phyloP scores from a whole-genome alignment of 352 stramenopile species.

The Chrysophaeum taylorii region DNA sequence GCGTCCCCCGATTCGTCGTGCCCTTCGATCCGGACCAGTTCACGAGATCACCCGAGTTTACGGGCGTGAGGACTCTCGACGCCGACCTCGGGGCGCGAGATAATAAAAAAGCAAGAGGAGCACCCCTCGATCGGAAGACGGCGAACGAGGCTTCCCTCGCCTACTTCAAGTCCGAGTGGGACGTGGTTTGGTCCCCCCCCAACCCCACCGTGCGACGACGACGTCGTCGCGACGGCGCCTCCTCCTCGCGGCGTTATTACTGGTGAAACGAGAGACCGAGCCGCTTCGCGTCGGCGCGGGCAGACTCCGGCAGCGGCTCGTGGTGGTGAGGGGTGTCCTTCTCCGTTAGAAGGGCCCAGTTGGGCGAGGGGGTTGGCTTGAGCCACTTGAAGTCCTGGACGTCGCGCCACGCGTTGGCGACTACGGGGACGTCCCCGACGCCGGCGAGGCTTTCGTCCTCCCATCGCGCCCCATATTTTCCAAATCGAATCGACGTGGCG shows the following conservation, averaged over 20 bases:
- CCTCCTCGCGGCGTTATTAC: too few relatives aligned
- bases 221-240: too few relatives aligned
- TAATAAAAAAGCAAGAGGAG: neutral
- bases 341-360: neutral
- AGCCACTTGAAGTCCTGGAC: constrained; percentile 9
- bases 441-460: neutral
- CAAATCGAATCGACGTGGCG: neutral
- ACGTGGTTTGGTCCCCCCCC: too few relatives aligned
- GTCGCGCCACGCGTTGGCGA: neutral
- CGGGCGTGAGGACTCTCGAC: constrained; percentile 1
- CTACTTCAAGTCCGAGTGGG: too few relatives aligned
- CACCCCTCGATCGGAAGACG: neutral
- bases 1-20: neutral
- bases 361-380: neutral
- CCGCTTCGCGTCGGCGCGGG: too few relatives aligned
- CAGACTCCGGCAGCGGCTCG: too few relatives aligned
- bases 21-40: neutral
- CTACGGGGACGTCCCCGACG: neutral
- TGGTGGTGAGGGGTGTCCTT: too few relatives aligned
- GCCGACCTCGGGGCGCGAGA: neutral
- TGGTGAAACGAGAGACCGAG: too few relatives aligned
- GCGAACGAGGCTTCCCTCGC: too few relatives aligned
- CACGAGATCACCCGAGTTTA: neutral
- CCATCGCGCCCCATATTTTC: neutral
- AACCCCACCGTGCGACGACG: too few relatives aligned